Percentiles rank a stretch among this genome's conserved stretches.
These are phyloP conservation scores for Tricholoma flavovirens DNA, from an alignment of 768 basidiomycete species.

Conservation along the genomic window DNA sequence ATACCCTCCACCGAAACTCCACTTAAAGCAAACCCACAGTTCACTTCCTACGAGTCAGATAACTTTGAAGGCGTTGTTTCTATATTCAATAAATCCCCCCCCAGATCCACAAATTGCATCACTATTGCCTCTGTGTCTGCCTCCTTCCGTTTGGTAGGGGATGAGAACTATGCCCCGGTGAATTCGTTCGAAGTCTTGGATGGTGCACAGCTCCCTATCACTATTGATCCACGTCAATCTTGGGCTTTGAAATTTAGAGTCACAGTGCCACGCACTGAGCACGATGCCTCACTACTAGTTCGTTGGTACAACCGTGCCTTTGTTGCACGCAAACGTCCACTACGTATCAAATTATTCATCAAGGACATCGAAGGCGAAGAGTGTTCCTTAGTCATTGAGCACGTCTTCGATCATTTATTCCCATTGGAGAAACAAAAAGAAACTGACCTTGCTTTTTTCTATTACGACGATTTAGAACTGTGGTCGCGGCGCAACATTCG, in stretches of 20 bases:
- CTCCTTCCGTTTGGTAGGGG: not conserved
- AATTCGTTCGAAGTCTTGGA: not conserved
- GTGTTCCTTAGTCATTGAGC: not conserved
- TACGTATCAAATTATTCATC: not conserved
- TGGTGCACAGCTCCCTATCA: not conserved
- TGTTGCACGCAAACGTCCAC: not conserved
- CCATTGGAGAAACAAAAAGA: not conserved
- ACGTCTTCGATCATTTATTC: not conserved
- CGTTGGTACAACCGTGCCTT: not conserved
- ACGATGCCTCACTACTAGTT: not conserved
- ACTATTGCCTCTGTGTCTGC: not conserved
- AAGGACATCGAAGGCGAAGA: not conserved
- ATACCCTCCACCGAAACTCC: not conserved
- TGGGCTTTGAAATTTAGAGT: not conserved
- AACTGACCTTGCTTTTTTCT: not conserved
- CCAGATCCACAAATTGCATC: not conserved
- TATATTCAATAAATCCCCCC: not conserved
- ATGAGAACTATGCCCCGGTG: not conserved
- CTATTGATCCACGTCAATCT: not conserved
- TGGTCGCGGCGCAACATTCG: not conserved
- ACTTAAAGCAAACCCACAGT: not conserved
- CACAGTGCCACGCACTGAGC: not conserved
- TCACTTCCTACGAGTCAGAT: not conserved
- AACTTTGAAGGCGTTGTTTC: not conserved
- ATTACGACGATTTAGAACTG: not conserved